Conservation (phyloP, 2,329 filamentous ascomycete genomes). For the Colletotrichum truncatum region DNA sequence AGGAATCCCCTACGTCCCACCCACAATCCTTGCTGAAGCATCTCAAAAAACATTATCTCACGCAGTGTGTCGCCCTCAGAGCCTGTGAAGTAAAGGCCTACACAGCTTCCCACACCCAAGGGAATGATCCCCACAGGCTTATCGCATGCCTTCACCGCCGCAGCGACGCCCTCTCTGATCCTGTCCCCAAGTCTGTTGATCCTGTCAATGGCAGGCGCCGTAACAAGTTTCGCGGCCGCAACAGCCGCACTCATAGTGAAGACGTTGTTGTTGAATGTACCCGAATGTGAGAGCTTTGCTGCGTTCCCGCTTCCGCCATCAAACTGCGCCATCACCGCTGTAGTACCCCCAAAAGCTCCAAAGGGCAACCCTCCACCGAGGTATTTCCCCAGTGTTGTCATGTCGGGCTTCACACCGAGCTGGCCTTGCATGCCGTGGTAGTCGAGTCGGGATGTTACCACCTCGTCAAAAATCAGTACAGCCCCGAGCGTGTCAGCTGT, state of each 20-base stretch:
- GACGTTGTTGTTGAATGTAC: slow-evolving; percentile 74
- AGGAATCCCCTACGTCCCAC: too few relatives aligned
- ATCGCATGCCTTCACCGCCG: too few relatives aligned
- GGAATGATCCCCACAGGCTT: too few relatives aligned
- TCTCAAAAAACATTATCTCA: too few relatives aligned
- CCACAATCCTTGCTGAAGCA: too few relatives aligned
- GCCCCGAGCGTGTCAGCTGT: slow-evolving; percentile 46
- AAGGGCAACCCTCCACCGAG: slow-evolving; percentile 72
- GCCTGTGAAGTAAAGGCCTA: too few relatives aligned
- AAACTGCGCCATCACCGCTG: slow-evolving; percentile 66
- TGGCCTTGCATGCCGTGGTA: slow-evolving; percentile 55
- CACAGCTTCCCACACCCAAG: too few relatives aligned
- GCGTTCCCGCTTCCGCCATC: slow-evolving; percentile 46
- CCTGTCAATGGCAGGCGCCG: neutral
- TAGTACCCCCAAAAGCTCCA: slow-evolving; percentile 70
- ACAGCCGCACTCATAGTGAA: slow-evolving; percentile 27
- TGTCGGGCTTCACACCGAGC: slow-evolving; percentile 60
- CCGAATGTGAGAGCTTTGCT: slow-evolving; percentile 58
- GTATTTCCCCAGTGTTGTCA: slow-evolving; percentile 73
- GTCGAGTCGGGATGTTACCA: slow-evolving; percentile 71
- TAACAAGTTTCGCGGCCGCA: neutral
- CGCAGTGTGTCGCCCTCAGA: too few relatives aligned
- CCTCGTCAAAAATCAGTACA: slow-evolving; percentile 75
- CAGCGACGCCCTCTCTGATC: too few relatives aligned
- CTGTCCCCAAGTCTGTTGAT: neutral